phyloP scores from a whole-genome alignment of 495 filamentous ascomycete species.

The Recurvomyces mirabilis region DNA sequence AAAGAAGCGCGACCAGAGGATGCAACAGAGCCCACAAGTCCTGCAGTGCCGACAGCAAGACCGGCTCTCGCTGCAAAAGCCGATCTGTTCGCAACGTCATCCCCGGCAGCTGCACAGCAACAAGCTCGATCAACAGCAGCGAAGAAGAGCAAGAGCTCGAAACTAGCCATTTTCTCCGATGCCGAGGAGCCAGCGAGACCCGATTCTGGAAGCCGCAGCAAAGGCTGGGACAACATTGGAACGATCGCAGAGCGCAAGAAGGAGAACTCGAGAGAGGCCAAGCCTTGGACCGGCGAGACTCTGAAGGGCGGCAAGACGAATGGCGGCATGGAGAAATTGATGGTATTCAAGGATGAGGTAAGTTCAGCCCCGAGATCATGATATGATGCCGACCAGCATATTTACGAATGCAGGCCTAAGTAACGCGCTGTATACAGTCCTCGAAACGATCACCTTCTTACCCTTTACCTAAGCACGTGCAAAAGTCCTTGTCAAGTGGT shows the following conservation, averaged over 20 bases:
- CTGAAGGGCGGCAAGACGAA: constrained; percentile 75
- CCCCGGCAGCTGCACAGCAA: constrained; percentile 41
- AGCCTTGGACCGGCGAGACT: constrained; percentile 86
- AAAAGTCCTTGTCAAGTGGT: constrained; percentile 42
- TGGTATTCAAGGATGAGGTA: constrained; percentile 94
- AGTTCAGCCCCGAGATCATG: constrained; percentile 32
- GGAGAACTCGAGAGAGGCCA: constrained; percentile 79
- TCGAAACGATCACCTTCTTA: background rate
- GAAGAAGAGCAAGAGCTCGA: constrained; percentile 54
- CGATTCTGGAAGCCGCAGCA: constrained; percentile 29
- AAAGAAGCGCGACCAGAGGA: constrained; percentile 49
- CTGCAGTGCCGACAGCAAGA: constrained; percentile 70
- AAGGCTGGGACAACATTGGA: constrained; percentile 88
- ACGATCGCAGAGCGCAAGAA: constrained; percentile 79
- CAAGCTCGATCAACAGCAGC: constrained; percentile 53
- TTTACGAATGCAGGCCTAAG: constrained; percentile 99
- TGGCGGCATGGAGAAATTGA: constrained; percentile 65
- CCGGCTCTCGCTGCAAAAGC: constrained; percentile 79
- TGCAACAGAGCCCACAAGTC: constrained; percentile 61
- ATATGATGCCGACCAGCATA: constrained; percentile 41
- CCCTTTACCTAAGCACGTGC: constrained; percentile 9
- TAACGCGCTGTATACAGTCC: constrained; percentile 54
- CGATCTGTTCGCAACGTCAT: constrained; percentile 57
- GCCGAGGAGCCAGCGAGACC: constrained; percentile 34
- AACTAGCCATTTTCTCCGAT: constrained; percentile 89